phyloP scores from a whole-genome alignment of 768 basidiomycete genomes.

The Phlebiopsis flavidoalba region DNA sequence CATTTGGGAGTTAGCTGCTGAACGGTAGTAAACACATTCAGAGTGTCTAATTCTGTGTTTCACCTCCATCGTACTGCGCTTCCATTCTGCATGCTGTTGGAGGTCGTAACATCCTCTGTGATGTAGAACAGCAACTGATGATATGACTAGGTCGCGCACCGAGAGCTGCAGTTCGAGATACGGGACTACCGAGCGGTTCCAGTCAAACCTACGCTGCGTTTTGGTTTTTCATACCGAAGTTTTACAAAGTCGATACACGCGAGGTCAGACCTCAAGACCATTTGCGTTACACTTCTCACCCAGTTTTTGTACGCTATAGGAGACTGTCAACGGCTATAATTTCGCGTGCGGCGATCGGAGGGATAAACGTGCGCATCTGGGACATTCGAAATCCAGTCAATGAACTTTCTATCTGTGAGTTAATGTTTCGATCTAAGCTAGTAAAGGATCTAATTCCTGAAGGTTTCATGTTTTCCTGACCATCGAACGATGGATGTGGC shows the following conservation, averaged over 20 bases:
- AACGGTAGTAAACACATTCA: constrained; percentile 35
- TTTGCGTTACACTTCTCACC: background rate
- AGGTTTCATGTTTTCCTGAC: constrained; percentile 29
- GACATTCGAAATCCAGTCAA: constrained; percentile 36
- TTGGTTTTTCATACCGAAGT: constrained; percentile 36
- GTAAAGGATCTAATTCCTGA: background rate
- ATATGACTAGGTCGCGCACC: constrained; percentile 36
- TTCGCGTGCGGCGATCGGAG: constrained; percentile 41
- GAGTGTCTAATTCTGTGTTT: constrained; percentile 37
- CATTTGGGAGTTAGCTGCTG: constrained; percentile 42
- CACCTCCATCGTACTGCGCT: constrained; percentile 35
- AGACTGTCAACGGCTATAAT: constrained; percentile 16
- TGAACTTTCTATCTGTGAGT: constrained; percentile 21
- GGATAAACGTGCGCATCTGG: constrained; percentile 43
- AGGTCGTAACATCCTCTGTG: constrained; percentile 27
- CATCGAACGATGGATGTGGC: constrained; percentile 36
- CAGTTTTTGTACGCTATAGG: constrained; percentile 9
- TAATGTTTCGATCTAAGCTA: background rate
- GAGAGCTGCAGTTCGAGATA: constrained; percentile 49
- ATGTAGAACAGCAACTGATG: background rate
- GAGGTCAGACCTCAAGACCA: constrained; percentile 28
- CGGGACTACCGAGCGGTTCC: constrained; percentile 40
- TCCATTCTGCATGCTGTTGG: constrained; percentile 37
- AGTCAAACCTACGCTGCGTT: constrained; percentile 32
- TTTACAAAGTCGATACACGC: constrained; percentile 38